A percentile compares a stretch with the other conserved stretches of the same genome.
These are phyloP conservation scores for Pinus taeda DNA, from an alignment of 75 land plant species.

Conservation along the genomic window DNA sequence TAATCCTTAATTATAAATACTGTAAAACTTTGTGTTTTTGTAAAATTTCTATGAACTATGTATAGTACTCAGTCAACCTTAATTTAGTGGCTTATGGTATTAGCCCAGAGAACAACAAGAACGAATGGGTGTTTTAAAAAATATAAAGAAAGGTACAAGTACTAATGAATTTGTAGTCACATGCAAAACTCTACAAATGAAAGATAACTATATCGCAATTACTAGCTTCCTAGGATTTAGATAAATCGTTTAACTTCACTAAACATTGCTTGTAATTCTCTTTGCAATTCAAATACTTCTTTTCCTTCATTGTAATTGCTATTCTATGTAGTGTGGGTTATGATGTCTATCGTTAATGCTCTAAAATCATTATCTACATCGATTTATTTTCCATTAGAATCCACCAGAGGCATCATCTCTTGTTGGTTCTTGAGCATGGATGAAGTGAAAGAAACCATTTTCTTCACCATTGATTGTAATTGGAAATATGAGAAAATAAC, in stretches of 20 bases:
- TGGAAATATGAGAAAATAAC: neutral
- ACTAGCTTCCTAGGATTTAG: constrained; percentile 31
- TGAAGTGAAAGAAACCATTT: constrained; percentile 29
- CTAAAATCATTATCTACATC: constrained; percentile 24
- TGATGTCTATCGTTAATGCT: constrained; percentile 40
- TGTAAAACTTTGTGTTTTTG: too few species aligned
- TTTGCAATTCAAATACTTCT: constrained; percentile 29
- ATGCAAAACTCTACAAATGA: too few species aligned
- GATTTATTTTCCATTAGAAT: constrained; percentile 12
- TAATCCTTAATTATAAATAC: too few species aligned
- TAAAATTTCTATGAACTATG: too few species aligned
- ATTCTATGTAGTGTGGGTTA: constrained; percentile 47
- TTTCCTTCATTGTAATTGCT: constrained; percentile 43
- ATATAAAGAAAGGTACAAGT: too few species aligned
- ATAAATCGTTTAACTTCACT: neutral
- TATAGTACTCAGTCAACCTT: too few species aligned
- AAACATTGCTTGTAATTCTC: neutral
- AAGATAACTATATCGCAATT: neutral
- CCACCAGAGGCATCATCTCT: constrained; percentile 6
- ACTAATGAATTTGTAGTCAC: too few species aligned
- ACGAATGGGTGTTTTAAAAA: too few species aligned
- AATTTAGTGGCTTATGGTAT: too few species aligned
- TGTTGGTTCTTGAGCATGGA: constrained; percentile 36
- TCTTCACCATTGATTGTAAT: constrained; percentile 28
- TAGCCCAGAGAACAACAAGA: too few species aligned